Conservation (phyloP, 2,329 filamentous ascomycete species). For the Beauveria scarabaeidicola region DNA sequence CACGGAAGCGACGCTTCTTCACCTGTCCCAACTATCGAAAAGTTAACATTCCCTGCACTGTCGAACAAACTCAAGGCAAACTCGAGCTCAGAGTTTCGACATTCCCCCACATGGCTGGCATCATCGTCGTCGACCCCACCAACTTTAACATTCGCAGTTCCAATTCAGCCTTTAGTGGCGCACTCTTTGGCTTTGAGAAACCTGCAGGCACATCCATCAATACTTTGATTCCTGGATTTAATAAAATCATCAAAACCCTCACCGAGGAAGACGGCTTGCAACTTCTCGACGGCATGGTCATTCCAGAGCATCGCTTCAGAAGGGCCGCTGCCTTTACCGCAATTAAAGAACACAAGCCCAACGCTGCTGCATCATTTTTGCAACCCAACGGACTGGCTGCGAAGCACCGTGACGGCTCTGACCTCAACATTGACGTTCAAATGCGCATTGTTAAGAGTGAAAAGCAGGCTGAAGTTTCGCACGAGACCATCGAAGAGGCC, state of each 20-base stretch:
- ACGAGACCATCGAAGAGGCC: slow-evolving; percentile 56
- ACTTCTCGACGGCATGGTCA: slow-evolving; percentile 86
- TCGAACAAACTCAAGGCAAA: slow-evolving; percentile 63
- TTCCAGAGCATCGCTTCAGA: slow-evolving; percentile 92
- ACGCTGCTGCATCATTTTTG: slow-evolving; percentile 71
- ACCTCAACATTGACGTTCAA: slow-evolving; percentile 90
- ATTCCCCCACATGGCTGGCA: slow-evolving; percentile 94
- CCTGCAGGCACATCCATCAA: slow-evolving; percentile 74
- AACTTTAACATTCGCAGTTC: slow-evolving; percentile 78
- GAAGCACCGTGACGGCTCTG: slow-evolving; percentile 80
- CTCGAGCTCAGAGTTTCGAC: slow-evolving; percentile 78
- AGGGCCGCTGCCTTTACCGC: slow-evolving; percentile 78
- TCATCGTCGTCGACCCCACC: slow-evolving; percentile 79
- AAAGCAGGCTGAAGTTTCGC: slow-evolving; percentile 51
- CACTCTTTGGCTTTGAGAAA: slow-evolving; percentile 80
- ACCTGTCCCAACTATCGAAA: slow-evolving; percentile 71
- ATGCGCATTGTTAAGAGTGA: slow-evolving; percentile 94
- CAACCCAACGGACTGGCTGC: slow-evolving; percentile 78
- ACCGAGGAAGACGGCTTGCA: slow-evolving; percentile 79
- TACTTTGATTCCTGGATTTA: slow-evolving; percentile 77
- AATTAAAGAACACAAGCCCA: slow-evolving; percentile 71
- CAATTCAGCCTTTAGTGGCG: slow-evolving; percentile 88
- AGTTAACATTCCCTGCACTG: slow-evolving; percentile 74
- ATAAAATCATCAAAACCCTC: slow-evolving; percentile 71
- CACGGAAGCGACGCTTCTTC: slow-evolving; percentile 67